phyloP scores from a whole-genome alignment of 2,329 filamentous ascomycete species.

The Epichloe hybrida region DNA sequence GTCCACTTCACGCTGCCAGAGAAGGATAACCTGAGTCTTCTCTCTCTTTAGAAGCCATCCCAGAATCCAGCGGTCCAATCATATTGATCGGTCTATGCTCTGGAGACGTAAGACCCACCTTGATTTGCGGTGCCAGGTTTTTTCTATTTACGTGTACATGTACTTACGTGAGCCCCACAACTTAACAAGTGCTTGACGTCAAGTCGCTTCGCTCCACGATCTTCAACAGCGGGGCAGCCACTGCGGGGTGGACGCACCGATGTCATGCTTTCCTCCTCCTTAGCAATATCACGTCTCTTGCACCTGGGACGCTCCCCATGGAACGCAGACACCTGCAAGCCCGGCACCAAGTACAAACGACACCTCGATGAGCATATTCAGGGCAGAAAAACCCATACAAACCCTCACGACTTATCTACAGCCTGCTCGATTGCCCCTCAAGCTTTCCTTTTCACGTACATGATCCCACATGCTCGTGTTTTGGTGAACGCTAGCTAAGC shows the following conservation, averaged over 20 bases:
- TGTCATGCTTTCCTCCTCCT: background rate
- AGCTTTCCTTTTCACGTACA: conserved; percentile 2
- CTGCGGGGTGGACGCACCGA: background rate
- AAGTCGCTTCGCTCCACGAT: background rate
- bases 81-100: too few relatives aligned
- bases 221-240: background rate
- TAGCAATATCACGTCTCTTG: background rate
- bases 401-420: conserved; percentile 10
- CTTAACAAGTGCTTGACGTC: background rate
- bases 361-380: conserved; percentile 12
- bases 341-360: background rate
- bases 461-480: background rate
- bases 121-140: background rate
- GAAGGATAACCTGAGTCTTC: too few relatives aligned
- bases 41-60: too few relatives aligned
- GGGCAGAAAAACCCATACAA: conserved; percentile 14
- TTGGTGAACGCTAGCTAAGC: background rate
- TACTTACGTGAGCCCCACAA: background rate
- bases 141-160: background rate
- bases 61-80: too few relatives aligned
- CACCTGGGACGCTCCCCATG: background rate
- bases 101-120: background rate
- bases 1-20: too few relatives aligned
- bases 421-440: conserved; percentile 5
- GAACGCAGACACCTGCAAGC: background rate